Evolutionary conservation across 352 stramenopile genomes (phyloP), one percentile per base, ranked within the genome.

Genomic region (Blastocystis sp.): DNA sequence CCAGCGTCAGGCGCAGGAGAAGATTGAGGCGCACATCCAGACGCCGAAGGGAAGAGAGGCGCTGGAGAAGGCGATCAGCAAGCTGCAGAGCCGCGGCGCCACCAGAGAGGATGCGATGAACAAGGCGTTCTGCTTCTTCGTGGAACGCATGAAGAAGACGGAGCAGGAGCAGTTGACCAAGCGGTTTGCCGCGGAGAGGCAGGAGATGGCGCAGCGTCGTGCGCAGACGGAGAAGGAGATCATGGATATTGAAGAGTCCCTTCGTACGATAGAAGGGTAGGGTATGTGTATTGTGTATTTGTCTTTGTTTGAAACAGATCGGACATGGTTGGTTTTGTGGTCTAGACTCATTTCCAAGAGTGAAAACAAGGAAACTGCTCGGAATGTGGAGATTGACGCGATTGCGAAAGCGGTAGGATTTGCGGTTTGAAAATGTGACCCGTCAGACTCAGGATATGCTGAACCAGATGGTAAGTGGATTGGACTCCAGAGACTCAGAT

Each of bases 381-480:
- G 63, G 32, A 75, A 75, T 51, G 42, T 32, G 3, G 63, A 75
- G 63, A 75, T 75, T 75, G 63, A 75, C 27, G 63, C 44, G 24
- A 75, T 75, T 29, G 32, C 42, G 21, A 40, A 48, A 46, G 24
- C 48, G 4, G 63, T 75, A 56, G 21, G 34, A 6, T 24, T 38
- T 53, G 21, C 0, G 7, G 9, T 34, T 8, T 6, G 36, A 38
- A 51, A 49, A 51, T 4, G 0, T 36, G 44, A 51, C 44, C 32
- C 3, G 21, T 29, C 48, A 75, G 63, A 75, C 63, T 32, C 36
- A 29, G 36, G 24, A 46, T 75, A 7, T 75, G 18, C 32, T 75
- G 24, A 75, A 40, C 18, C 63, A 75, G 32, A 75, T 75, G 63
- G 63, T 75, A 53, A 18, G 11, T 51, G 0, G 18, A 18, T 36